Conservation (phyloP, 352 stramenopile genomes). For the Globisporangium solare region DNA sequence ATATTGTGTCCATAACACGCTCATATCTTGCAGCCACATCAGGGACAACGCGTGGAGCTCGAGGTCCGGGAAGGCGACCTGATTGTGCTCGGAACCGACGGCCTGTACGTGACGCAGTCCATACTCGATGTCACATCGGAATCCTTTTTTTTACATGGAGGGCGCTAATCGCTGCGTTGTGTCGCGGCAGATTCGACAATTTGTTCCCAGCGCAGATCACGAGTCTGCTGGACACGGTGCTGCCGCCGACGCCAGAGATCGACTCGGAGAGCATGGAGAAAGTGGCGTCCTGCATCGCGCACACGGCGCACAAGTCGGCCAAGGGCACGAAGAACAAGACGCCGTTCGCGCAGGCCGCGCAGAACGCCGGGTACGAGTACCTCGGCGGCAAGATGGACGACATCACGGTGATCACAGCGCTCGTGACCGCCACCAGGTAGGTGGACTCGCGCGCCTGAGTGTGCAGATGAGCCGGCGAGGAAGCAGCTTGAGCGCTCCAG, state of each 20-base stretch:
- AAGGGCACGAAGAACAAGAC: conserved; percentile 68
- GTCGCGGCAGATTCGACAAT: conserved; percentile 91
- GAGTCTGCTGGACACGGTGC: conserved; percentile 55
- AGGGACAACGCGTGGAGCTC: conserved; percentile 87
- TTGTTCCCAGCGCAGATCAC: conserved; percentile 87
- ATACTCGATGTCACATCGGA: neutral
- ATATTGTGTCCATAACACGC: neutral
- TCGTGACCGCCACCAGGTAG: conserved; percentile 31
- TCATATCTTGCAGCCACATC: conserved; percentile 57
- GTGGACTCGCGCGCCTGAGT: neutral
- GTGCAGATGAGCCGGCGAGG: neutral
- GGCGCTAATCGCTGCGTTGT: neutral
- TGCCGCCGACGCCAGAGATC: conserved; percentile 44
- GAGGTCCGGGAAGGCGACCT: conserved; percentile 86
- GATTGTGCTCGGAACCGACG: conserved; percentile 92
- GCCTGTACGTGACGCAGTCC: conserved; percentile 62
- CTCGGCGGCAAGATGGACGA: conserved; percentile 89
- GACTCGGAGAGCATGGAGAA: conserved; percentile 69
- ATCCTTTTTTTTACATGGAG: neutral
- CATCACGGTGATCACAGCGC: conserved; percentile 84
- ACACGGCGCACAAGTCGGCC: conserved; percentile 75
- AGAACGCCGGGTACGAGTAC: conserved; percentile 75
- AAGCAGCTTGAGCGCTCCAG: neutral
- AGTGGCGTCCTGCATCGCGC: conserved; percentile 69
- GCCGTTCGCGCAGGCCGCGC: conserved; percentile 70